Evolutionary conservation across 768 basidiomycete species (phyloP).

Genomic region (Phaeotremella skinneri): DNA sequence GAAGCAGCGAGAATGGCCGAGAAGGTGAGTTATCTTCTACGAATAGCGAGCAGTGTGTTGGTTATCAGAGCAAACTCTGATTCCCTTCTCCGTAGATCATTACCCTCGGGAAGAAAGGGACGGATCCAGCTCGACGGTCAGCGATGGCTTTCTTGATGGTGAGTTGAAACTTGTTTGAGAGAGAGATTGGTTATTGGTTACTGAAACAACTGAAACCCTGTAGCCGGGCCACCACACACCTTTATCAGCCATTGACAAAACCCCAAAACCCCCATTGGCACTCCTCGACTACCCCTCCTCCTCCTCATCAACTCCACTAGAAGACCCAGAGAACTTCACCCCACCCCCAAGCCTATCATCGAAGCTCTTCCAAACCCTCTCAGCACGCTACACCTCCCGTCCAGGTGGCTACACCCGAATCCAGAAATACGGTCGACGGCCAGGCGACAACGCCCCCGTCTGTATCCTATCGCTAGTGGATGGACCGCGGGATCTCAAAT

Average conservation of each 20-base stretch:
- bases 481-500: slow-evolving; percentile 80
- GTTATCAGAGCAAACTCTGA: neutral
- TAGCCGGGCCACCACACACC: slow-evolving; percentile 10
- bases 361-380: slow-evolving; percentile 79
- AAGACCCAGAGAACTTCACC: slow-evolving; percentile 58
- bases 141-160: slow-evolving; percentile 76
- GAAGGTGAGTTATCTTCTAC: slow-evolving; percentile 59
- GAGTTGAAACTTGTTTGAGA: slow-evolving; percentile 12
- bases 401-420: slow-evolving; percentile 95
- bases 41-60: neutral
- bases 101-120: slow-evolving; percentile 83
- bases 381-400: slow-evolving; percentile 72
- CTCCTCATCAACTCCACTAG: neutral
- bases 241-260: neutral
- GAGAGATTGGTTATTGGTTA: neutral
- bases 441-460: slow-evolving; percentile 87
- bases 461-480: slow-evolving; percentile 95
- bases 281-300: slow-evolving; percentile 16
- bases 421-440: slow-evolving; percentile 82
- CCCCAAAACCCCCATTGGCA: slow-evolving; percentile 13
- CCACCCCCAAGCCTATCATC: slow-evolving; percentile 56
- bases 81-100: slow-evolving; percentile 59
- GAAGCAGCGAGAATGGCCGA: slow-evolving; percentile 88
- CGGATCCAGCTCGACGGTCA: slow-evolving; percentile 64
- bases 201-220: neutral